Percentiles rank a stretch among this genome's conserved stretches.
Evolutionary conservation across 2,329 filamentous ascomycete species (phyloP).

Genomic region (Phialophora tarda): DNA sequence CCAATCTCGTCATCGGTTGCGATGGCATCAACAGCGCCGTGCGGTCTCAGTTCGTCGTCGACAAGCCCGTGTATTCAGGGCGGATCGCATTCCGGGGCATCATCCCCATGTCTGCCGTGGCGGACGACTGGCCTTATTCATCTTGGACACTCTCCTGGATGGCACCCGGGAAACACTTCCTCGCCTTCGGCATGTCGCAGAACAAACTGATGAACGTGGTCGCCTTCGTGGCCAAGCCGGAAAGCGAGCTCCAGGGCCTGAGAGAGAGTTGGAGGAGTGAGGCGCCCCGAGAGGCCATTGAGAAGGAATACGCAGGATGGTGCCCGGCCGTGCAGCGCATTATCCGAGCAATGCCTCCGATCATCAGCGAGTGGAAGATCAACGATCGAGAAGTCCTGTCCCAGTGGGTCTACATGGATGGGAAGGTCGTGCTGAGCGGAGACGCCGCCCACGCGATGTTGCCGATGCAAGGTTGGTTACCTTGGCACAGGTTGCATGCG

Average conservation of each 20-base stretch:
- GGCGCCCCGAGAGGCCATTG: conserved; percentile 15
- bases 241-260: conserved; percentile 16
- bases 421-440: conserved; percentile 15
- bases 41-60: conserved; percentile 16
- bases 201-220: conserved; percentile 20
- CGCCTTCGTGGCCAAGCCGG: conserved; percentile 19
- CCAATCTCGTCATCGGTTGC: conserved; percentile 17
- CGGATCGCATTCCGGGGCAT: conserved; percentile 12
- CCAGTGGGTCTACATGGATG: conserved; percentile 18
- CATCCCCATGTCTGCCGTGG: conserved; percentile 14
- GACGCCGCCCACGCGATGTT: conserved; percentile 20
- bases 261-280: conserved; percentile 21
- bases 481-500: too few species aligned
- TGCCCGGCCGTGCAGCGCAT: conserved; percentile 17
- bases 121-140: conserved; percentile 13
- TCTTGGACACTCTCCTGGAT: conserved; percentile 19
- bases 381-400: conserved; percentile 16
- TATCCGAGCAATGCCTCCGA: conserved; percentile 9
- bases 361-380: conserved; percentile 20
- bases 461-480: conserved; percentile 16
- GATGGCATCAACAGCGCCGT: conserved; percentile 19
- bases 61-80: conserved; percentile 17
- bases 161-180: conserved; percentile 14
- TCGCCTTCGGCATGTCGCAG: conserved; percentile 19
- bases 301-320: conserved; percentile 21